phyloP scores from a whole-genome alignment of 2,329 filamentous ascomycete species.

The Aureobasidium namibiae region DNA sequence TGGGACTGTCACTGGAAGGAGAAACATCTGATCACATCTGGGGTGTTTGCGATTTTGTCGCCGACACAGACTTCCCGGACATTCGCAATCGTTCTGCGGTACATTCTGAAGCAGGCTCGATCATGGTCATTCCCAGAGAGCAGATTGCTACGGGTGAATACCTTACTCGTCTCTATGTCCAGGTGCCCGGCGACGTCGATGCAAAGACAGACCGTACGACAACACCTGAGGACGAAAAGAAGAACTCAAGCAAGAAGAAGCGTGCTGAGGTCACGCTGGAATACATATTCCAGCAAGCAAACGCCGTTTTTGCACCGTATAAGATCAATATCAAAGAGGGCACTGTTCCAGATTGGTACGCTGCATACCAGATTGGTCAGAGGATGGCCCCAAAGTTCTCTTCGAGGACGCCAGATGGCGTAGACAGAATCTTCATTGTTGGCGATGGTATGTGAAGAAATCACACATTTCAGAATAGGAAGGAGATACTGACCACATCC shows the following conservation, averaged over 20 bases:
- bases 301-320: background rate
- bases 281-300: conserved; percentile 53
- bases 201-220: conserved; percentile 45
- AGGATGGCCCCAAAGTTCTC: conserved; percentile 32
- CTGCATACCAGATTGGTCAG: conserved; percentile 48
- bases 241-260: conserved; percentile 47
- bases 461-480: conserved; percentile 13
- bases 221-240: conserved; percentile 46
- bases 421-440: conserved; percentile 7
- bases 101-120: conserved; percentile 58
- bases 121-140: conserved; percentile 71
- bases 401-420: conserved; percentile 8
- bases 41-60: conserved; percentile 24
- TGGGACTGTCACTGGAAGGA: conserved; percentile 21
- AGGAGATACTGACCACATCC: background rate
- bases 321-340: background rate
- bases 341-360: conserved; percentile 4
- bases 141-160: conserved; percentile 16
- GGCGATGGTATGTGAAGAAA: conserved; percentile 25
- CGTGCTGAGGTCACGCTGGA: conserved; percentile 47
- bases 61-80: conserved; percentile 41
- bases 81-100: conserved; percentile 75
- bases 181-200: conserved; percentile 23
- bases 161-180: conserved; percentile 8
- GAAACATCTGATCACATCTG: conserved; percentile 23